Evolutionary conservation across 108 stramenopile species (phyloP).

Genomic region (Licmophora abbreviata): DNA sequence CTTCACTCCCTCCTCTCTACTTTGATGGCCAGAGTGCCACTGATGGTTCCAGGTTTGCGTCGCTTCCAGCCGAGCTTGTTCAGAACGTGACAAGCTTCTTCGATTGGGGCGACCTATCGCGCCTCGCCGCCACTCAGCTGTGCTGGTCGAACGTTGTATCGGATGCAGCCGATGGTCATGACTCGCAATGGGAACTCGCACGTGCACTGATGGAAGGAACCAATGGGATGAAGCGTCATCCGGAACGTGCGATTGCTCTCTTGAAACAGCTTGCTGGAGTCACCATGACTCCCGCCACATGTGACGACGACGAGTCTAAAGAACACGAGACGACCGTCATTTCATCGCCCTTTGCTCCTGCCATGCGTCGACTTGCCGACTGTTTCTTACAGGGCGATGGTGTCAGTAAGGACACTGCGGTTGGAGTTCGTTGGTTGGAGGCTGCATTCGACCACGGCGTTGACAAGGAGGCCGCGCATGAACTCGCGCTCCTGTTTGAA

Average conservation of each 20-base stretch:
- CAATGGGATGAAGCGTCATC: constrained; percentile 45
- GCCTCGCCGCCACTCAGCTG: constrained; percentile 61
- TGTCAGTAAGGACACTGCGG: constrained; percentile 14
- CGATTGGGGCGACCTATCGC: constrained; percentile 79
- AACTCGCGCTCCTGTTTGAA: constrained; percentile 70
- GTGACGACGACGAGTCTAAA: neutral
- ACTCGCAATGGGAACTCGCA: constrained; percentile 64
- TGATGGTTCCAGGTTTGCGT: neutral
- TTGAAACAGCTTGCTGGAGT: constrained; percentile 42
- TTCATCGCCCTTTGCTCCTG: constrained; percentile 32
- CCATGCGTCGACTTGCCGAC: constrained; percentile 48
- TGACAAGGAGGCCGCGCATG: constrained; percentile 61
- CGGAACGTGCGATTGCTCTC: constrained; percentile 42
- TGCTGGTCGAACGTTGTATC: constrained; percentile 50
- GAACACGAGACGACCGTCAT: constrained; percentile 1
- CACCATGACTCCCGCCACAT: constrained; percentile 2
- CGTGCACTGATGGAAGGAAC: constrained; percentile 37
- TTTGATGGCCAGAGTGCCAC: constrained; percentile 1
- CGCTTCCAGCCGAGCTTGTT: constrained; percentile 62
- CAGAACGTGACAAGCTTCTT: constrained; percentile 40
- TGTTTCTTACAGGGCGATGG: constrained; percentile 61
- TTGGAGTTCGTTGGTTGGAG: constrained; percentile 67
- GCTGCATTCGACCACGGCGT: constrained; percentile 49
- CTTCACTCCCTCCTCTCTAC: constrained; percentile 5
- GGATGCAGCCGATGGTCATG: constrained; percentile 56